Base-by-base conservation (phyloP, 352 stramenopile genomes). In the Blastocystis sp. region DNA sequence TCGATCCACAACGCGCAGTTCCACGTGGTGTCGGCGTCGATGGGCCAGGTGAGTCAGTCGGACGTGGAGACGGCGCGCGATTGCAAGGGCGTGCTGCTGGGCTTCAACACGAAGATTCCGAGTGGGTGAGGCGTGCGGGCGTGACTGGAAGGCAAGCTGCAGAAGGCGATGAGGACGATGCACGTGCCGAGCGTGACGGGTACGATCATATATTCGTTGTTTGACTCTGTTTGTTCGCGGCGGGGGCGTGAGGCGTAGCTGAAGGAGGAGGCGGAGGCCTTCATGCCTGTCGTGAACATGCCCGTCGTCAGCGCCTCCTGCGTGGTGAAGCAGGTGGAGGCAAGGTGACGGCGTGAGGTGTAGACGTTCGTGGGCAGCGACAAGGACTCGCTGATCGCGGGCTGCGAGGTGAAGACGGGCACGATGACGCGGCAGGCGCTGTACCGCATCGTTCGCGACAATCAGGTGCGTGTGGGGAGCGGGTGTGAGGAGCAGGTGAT, bases 41-140 rank as follows among this genome's bases (percentile, higher is more conserved):
- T 91, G 21, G 80, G 93, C 2, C 91, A 92, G 5, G 92, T 96
- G 19, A 93, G 91, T 43, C 93, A 92, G 21, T 95, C 92, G 11
- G 94, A 96, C 69, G 59, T 96, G 17, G 92, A 91, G 28, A 91
- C 96, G 89, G 93, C 94, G 48, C 91, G 93, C 89, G 91, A 93
- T 62, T 94, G 92, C 1, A 93, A 92, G 59, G 92, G 93, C 56
- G 93, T 91, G 14, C 93, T 97, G 77, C 94, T 95, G 88, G 91
- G 91, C 17, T 97, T 96, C 89, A 96, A 96, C 90, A 91, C 95
- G 66, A 93, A 93, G 70, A 91, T 94, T 59, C 90, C 91, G 4
- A 89, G 78, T 88, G 3, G 97, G 90, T 91, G 94, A 21, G 95
- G 95, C 2, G 9, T 10, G 0, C 2, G 34, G 2, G 64, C 43